phyloP scores from a whole-genome alignment of 2,329 filamentous ascomycete genomes.

The Parasarocladium wereldwijsianum region DNA sequence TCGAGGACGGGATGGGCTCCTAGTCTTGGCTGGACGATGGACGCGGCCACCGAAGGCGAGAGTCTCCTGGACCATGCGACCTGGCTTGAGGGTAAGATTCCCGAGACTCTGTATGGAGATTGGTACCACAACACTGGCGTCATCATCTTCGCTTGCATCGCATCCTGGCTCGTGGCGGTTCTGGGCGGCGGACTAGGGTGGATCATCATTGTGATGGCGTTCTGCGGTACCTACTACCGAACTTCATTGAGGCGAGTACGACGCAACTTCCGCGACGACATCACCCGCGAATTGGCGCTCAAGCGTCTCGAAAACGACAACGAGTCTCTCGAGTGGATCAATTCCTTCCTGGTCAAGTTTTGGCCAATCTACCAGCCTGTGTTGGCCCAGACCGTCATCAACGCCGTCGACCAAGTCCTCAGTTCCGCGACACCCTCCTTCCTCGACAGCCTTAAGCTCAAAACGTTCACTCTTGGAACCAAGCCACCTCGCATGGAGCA shows the following conservation, averaged over 20 bases:
- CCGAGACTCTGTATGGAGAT: constrained; percentile 87
- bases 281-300: constrained; percentile 78
- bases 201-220: constrained; percentile 85
- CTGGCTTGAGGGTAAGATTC: constrained; percentile 66
- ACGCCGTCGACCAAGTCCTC: constrained; percentile 87
- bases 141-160: constrained; percentile 82
- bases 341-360: constrained; percentile 96
- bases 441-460: constrained; percentile 83
- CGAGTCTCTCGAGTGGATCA: constrained; percentile 97
- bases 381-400: constrained; percentile 80
- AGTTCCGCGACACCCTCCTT: constrained; percentile 86
- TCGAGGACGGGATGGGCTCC: constrained; percentile 73
- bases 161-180: constrained; percentile 79
- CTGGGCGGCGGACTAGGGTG: constrained; percentile 85
- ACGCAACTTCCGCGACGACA: constrained; percentile 89
- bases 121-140: constrained; percentile 98
- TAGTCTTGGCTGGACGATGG: constrained; percentile 57
- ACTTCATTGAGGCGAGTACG: constrained; percentile 88
- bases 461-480: constrained; percentile 82
- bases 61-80: constrained; percentile 79
- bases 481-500: constrained; percentile 95
- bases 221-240: constrained; percentile 89
- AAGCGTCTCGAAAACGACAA: constrained; percentile 77
- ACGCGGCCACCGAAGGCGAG: constrained; percentile 41
- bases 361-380: constrained; percentile 98